Evolutionary conservation across 2,329 filamentous ascomycete species (phyloP), one percentile per base, ranked within the genome.

Genomic region (Pseudogymnoascus sp.): DNA sequence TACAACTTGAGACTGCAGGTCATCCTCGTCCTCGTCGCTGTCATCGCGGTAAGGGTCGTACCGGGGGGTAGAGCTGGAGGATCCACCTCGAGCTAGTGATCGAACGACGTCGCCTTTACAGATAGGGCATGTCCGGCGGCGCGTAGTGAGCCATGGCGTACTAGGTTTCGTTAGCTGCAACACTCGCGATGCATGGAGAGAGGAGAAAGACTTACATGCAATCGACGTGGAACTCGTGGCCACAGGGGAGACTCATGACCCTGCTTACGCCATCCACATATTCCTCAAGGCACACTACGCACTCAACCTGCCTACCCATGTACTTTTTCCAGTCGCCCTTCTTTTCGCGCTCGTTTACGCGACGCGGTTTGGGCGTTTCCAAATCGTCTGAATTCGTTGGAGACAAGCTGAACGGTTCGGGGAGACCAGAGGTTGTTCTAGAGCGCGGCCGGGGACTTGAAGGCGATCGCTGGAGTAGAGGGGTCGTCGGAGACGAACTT

Each of bases 211-310:
- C 92, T 88, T 78, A 96, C 92, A 99, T 97, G 92, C 95, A 99
- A 73, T 96, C 92, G 29, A 83, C 93, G 75, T 99, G 95, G 76
- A 97, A 99, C 72, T 99, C 95, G 74, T 99, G 95, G 37, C 95
- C 95, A 76, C 95, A 99, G 7, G 95, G 95, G 65, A 99, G 78
- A 73, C 92, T 96, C 95, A 99, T 99, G 40, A 99, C 93, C 71
- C 86, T 86, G 74, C 92, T 96, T 70, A 97, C 87, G 40, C 95
- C 95, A 75, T 97, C 93, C 21, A 96, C 81, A 72, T 97, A 99
- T 73, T 99, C 95, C 73, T 99, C 95, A 36, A 99, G 79, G 71
- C 95, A 99, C 1, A 99, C 93, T 11, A 97, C 93, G 73, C 95
- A 99, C 75, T 99, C 95, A 7, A 91, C 86, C 73, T 88, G 85